Conservation (phyloP, 768 basidiomycete genomes). For the Paxillus involutus region DNA sequence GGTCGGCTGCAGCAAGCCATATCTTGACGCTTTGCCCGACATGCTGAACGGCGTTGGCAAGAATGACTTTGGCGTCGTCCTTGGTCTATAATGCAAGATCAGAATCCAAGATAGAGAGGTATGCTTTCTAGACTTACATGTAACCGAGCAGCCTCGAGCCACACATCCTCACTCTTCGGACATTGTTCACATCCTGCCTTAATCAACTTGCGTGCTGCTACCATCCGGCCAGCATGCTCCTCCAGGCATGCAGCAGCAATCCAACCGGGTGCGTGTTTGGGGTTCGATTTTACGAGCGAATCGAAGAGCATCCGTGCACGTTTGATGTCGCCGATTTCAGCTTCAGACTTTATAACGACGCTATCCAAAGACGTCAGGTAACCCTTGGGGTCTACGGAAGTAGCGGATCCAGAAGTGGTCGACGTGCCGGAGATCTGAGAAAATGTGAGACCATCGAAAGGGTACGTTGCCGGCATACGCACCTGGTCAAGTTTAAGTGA, state of each 20-base stretch:
- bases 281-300: conserved; percentile 95
- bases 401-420: conserved; percentile 68
- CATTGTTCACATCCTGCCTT: conserved; percentile 94
- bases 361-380: conserved; percentile 95
- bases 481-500: conserved; percentile 94
- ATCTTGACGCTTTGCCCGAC: conserved; percentile 94
- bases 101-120: neutral
- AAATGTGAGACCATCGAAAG: neutral
- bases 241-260: conserved; percentile 96
- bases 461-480: conserved; percentile 10
- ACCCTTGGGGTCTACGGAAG: conserved; percentile 96
- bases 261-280: conserved; percentile 98
- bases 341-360: conserved; percentile 87
- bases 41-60: conserved; percentile 93
- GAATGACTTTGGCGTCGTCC: conserved; percentile 90
- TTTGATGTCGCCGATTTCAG: conserved; percentile 99
- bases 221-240: conserved; percentile 96
- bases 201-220: conserved; percentile 89
- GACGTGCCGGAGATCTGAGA: conserved; percentile 69
- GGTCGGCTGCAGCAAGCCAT: conserved; percentile 91
- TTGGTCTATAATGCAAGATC: conserved; percentile 54
- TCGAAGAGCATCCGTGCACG: conserved; percentile 95
- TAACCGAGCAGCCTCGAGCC: conserved; percentile 94
- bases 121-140: conserved; percentile 59
- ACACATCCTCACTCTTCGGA: conserved; percentile 95